Evolutionary conservation across 441 rosid genomes (phyloP).

Genomic region (Erodium moschatum): DNA sequence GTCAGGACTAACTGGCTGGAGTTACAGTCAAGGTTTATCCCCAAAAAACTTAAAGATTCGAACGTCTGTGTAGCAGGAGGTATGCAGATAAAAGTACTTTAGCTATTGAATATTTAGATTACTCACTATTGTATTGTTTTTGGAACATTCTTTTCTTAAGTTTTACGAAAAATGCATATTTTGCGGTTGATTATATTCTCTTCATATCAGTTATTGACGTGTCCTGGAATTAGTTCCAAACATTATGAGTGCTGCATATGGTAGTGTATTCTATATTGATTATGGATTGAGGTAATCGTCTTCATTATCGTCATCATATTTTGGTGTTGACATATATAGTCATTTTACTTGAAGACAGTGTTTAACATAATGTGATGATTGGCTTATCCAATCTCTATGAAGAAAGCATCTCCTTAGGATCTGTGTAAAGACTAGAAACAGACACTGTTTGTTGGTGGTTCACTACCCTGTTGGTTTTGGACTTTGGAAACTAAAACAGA

Average conservation of each 20-base stretch:
- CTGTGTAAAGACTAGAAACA: neutral
- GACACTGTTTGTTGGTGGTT: neutral
- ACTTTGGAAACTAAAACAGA: neutral
- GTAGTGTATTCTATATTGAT: neutral
- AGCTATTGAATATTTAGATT: constrained; percentile 15
- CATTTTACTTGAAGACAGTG: neutral
- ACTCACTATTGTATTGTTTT: neutral
- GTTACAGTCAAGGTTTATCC: constrained; percentile 66
- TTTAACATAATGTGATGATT: neutral
- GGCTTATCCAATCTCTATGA: neutral
- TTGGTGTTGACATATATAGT: neutral
- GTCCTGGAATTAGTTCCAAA: neutral
- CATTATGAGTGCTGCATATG: neutral
- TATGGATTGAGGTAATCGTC: constrained; percentile 1
- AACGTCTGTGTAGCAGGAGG: constrained; percentile 98
- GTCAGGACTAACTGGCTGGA: constrained; percentile 93
- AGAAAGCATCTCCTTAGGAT: constrained; percentile 1
- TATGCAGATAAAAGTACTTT: constrained; percentile 48
- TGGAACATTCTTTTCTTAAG: neutral
- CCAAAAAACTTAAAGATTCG: constrained; percentile 55
- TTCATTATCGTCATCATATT: neutral
- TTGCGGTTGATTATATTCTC: neutral
- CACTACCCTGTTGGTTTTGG: neutral
- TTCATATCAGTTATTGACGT: neutral
- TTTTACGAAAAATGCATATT: constrained; percentile 3